Conservation (phyloP, 768 basidiomycete species). For the Trametes cubensis region DNA sequence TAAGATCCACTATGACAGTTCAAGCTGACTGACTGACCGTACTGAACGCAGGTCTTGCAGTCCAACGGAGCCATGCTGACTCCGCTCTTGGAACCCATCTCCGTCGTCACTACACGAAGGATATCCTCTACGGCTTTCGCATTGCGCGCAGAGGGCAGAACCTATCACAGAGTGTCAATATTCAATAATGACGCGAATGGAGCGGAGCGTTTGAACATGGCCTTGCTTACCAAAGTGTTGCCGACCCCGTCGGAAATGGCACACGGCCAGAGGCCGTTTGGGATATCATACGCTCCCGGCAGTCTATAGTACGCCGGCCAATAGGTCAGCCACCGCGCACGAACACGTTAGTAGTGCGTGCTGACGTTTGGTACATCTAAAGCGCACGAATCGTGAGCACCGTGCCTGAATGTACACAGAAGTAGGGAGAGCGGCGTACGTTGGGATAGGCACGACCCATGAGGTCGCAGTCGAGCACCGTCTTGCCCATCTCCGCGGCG, state of each 20-base stretch:
- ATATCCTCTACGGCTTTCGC: conserved; percentile 30
- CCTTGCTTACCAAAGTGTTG: conserved; percentile 34
- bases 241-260: conserved; percentile 43
- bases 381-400: background rate
- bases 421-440: conserved; percentile 13
- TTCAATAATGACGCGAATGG: no score
- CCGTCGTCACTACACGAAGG: conserved; percentile 33
- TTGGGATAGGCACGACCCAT: conserved; percentile 42
- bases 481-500: conserved; percentile 32
- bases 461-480: conserved; percentile 41
- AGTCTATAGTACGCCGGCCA: conserved; percentile 23
- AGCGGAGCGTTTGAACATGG: background rate
- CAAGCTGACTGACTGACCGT: conserved; percentile 21
- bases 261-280: conserved; percentile 36
- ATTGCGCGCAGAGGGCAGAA: conserved; percentile 28
- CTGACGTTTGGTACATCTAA: conserved; percentile 35
- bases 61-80: conserved; percentile 34
- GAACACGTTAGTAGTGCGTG: background rate
- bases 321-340: no score
- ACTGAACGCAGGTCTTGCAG: conserved; percentile 30
- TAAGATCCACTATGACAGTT: background rate
- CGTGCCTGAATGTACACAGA: conserved; percentile 1
- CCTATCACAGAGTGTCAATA: conserved; percentile 4
- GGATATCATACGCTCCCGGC: conserved; percentile 33
- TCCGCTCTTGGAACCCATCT: conserved; percentile 35